These are phyloP conservation scores for Rutstroemia sp. DNA, from an alignment of 2,329 filamentous ascomycete species.

Conservation along the genomic window DNA sequence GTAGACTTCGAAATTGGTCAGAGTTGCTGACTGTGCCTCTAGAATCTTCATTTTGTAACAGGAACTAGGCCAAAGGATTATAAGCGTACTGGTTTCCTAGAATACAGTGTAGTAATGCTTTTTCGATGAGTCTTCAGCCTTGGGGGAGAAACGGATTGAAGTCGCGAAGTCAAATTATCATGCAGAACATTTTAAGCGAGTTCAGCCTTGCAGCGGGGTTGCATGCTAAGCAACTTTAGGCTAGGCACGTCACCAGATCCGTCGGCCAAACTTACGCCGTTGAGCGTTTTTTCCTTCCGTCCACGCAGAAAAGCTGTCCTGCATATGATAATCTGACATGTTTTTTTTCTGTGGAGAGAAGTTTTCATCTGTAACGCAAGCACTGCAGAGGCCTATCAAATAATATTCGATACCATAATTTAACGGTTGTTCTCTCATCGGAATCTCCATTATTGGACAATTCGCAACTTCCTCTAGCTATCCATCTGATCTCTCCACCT, in stretches of 20 bases:
- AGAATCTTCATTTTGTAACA: constrained; percentile 52
- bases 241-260: constrained; percentile 6
- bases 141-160: constrained; percentile 5
- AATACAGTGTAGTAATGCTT: not conserved
- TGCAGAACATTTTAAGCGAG: constrained; percentile 5
- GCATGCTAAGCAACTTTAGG: constrained; percentile 1
- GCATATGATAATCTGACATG: too few species aligned
- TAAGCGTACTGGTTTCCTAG: not conserved
- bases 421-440: not conserved
- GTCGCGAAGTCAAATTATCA: not conserved
- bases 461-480: not conserved
- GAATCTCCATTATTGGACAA: not conserved
- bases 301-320: too few species aligned
- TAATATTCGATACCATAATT: too few species aligned
- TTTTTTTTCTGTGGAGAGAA: too few species aligned
- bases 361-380: too few species aligned
- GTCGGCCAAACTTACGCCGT: not conserved
- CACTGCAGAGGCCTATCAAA: too few species aligned
- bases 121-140: constrained; percentile 9
- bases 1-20: constrained; percentile 70
- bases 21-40: constrained; percentile 59
- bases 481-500: not conserved
- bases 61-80: not conserved
- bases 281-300: not conserved
- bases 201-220: constrained; percentile 6